phyloP scores from a whole-genome alignment of 2,329 filamentous ascomycete species.

The Cercospora sp. region DNA sequence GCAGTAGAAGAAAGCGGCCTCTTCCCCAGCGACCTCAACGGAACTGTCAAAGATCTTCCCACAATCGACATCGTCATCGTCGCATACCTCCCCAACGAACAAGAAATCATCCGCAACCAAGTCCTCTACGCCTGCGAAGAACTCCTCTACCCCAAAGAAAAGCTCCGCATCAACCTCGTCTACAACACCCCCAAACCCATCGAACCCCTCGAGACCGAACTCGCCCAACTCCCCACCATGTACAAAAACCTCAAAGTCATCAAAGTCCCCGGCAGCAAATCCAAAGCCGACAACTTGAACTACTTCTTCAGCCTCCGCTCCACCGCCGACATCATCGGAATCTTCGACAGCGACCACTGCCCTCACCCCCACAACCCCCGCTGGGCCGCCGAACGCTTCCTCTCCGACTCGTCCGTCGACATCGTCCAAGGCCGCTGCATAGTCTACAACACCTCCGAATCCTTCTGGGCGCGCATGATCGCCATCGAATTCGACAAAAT shows the following conservation, averaged over 20 bases:
- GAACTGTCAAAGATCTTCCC: conserved; percentile 38
- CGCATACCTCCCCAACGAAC: conserved; percentile 54
- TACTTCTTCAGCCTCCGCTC: conserved; percentile 50
- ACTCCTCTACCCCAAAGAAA: conserved; percentile 49
- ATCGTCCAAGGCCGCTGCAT: conserved; percentile 54
- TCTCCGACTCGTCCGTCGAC: conserved; percentile 45
- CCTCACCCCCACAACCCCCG: conserved; percentile 51
- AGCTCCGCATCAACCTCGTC: conserved; percentile 50
- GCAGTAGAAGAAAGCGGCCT: conserved; percentile 31
- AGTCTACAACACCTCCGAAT: conserved; percentile 50
- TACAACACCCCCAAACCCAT: conserved; percentile 53
- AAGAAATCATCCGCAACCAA: conserved; percentile 53
- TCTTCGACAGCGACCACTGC: conserved; percentile 55
- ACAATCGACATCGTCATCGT: conserved; percentile 52
- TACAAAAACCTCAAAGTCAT: conserved; percentile 48
- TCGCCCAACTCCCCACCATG: conserved; percentile 41
- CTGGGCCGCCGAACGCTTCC: conserved; percentile 52
- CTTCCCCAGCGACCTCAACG: conserved; percentile 33
- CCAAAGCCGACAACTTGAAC: conserved; percentile 54
- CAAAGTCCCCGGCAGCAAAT: conserved; percentile 52
- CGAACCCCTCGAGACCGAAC: conserved; percentile 48
- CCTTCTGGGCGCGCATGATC: conserved; percentile 50
- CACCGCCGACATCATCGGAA: conserved; percentile 49
- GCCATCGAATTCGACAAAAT: conserved; percentile 55
- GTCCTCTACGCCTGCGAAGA: conserved; percentile 50